Evolutionary conservation across 78 protist species (phyloP).

Genomic region (Dictyostelium intermedium): DNA sequence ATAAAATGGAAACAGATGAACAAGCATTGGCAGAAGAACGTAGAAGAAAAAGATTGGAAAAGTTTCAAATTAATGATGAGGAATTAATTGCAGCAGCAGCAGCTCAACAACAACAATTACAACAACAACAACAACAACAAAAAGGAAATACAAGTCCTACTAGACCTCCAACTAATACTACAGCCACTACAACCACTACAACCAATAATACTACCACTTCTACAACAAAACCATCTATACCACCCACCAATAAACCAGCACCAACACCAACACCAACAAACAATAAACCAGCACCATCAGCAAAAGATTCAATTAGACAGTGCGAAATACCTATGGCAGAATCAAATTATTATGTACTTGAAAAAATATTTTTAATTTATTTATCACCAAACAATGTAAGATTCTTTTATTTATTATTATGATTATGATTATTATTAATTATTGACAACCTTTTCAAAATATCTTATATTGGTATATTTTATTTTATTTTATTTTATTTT

Average conservation of each 20-base stretch:
- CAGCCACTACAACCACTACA: neutral
- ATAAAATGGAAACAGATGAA: neutral
- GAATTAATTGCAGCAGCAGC: neutral
- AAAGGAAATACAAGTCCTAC: neutral
- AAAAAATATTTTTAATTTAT: conserved; percentile 36
- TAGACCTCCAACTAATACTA: neutral
- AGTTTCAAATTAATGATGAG: conserved; percentile 23
- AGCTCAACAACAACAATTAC: neutral
- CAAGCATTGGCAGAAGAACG: conserved; percentile 24
- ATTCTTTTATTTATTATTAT: neutral
- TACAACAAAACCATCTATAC: neutral
- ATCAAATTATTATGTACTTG: conserved; percentile 38
- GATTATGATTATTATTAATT: too few species aligned
- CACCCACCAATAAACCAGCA: neutral
- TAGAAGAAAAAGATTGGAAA: conserved; percentile 66
- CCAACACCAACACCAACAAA: neutral
- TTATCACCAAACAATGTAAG: conserved; percentile 39
- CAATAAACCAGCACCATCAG: neutral
- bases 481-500: neutral
- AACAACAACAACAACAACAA: conserved; percentile 15
- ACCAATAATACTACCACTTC: neutral
- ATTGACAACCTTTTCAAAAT: too few species aligned
- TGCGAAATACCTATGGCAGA: conserved; percentile 68
- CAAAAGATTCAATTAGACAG: conserved; percentile 19
- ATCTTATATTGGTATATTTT: too few species aligned